Base-by-base conservation (phyloP, 2,329 filamentous ascomycete species). In the Colletotrichum aenigma region DNA sequence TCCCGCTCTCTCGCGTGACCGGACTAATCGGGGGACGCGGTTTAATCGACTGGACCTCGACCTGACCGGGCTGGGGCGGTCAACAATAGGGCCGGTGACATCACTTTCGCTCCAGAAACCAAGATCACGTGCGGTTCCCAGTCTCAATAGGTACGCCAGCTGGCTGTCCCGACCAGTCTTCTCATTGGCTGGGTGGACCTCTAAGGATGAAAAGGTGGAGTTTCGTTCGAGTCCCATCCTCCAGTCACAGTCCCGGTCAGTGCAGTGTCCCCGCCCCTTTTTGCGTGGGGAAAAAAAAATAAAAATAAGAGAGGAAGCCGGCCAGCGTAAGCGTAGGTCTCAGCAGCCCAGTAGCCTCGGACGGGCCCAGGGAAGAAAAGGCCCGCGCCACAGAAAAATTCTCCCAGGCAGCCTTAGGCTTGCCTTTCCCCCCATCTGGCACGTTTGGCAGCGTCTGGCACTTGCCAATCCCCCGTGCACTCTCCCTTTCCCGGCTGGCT, bases 371-470 rank as follows among this genome's bases (percentile, higher is more conserved):
- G 52, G 36, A 61, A 16, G 16, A 56, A 34, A 56, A 28, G 72
- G 72, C 69, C 69, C 72, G 62, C 72, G 72, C 72, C 72, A 75
- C 55, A 72, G 55, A 75, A 72, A 75, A 67, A 28, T 77, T 77
- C 75, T 77, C 34, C 71, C 67, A 75, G 77, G 75, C 64, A 52
- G 71, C 73, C 68, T 76, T 72, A 32, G 68, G 62, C 65, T 71
- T 66, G 70, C 55, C 38, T 34, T 30, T 24, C 61, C 73, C 71
- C 71, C 74, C 71, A 58, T 65, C 48, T 67, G 65, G 30, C 30
- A 64, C 75, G 15, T 61, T n/a, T 61, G 58, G 58, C 58, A 26
- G 56, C 28, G 56, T 48, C 43, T 48, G 43, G 43, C 43, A 48
- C 43, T 48, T 48, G 43, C 43, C 43, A 48, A 48, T 48, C 43